phyloP scores from a whole-genome alignment of 1,284 basidiomycete species.

The Phellinidium pouzarii region DNA sequence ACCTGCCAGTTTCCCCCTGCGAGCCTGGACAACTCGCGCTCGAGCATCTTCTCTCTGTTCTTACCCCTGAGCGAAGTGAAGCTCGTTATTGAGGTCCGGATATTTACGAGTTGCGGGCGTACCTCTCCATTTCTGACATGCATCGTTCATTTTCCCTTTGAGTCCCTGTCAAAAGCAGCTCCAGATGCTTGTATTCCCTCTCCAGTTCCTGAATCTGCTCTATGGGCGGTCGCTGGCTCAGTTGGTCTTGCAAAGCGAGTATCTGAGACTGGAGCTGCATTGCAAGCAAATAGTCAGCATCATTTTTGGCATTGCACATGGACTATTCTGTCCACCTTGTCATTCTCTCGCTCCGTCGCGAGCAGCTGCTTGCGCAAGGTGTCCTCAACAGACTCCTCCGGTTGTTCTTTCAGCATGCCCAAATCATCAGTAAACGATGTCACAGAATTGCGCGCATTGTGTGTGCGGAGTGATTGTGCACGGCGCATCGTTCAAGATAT shows the following conservation, averaged over 20 bases:
- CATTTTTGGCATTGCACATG: background rate
- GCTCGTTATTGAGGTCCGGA: background rate
- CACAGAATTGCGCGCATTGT: slow-evolving; percentile 44
- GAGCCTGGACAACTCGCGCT: slow-evolving; percentile 58
- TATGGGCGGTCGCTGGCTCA: slow-evolving; percentile 55
- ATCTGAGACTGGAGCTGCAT: slow-evolving; percentile 53
- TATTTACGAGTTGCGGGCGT: slow-evolving; percentile 18
- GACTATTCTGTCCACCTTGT: slow-evolving; percentile 39
- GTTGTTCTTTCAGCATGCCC: slow-evolving; percentile 47
- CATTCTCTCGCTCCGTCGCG: slow-evolving; percentile 67
- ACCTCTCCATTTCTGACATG: slow-evolving; percentile 70
- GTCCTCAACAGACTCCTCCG: slow-evolving; percentile 53
- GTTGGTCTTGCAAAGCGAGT: slow-evolving; percentile 52
- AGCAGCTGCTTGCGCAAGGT: slow-evolving; percentile 53
- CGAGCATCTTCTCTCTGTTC: slow-evolving; percentile 62
- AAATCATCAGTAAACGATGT: slow-evolving; percentile 48
- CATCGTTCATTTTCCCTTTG: slow-evolving; percentile 73
- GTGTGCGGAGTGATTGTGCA: slow-evolving; percentile 45
- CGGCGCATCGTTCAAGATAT: slow-evolving; percentile 36
- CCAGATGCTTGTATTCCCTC: slow-evolving; percentile 64
- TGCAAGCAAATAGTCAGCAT: background rate
- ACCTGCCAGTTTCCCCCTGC: slow-evolving; percentile 75
- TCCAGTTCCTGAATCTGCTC: slow-evolving; percentile 56
- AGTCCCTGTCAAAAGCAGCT: slow-evolving; percentile 64
- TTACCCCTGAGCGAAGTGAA: slow-evolving; percentile 35